Base-by-base conservation (phyloP, 1,284 basidiomycete genomes). In the Ceratorhiza oryzae-sativae region DNA sequence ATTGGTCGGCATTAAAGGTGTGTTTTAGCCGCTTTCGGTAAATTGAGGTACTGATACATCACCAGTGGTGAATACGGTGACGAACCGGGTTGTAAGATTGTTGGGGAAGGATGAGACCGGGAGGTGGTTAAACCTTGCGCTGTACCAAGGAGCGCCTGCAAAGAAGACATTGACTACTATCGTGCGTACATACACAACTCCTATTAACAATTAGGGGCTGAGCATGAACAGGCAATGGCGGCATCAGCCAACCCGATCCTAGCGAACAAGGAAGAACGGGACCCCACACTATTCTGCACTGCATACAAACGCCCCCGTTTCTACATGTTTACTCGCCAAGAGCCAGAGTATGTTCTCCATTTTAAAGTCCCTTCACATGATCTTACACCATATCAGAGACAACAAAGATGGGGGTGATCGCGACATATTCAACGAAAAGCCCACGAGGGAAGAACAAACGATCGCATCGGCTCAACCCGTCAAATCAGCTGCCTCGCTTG, bases 371-470 rank as follows among this genome's bases (percentile, higher is more conserved):
- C 10, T 42, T n/a, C 23, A 18, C 18, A 20, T 36, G 20, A 4
- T 36, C 48, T 32, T 20, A 36, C 49, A 15, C 34, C 42, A 5
- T 62, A 3, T 60, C 56, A 95, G 92, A 79, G 94, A 97, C 75
- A 89, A 87, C 78, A 93, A 92, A 80, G 88, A 89, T 1, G 72
- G 74, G 6, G 90, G 89, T 30, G 96, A 99, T 76, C 90, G 97
- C 59, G 97, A 99, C 77, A 91, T 99, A 72, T 98, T 98, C 87
- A 99, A 99, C 81, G 97, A 99, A 81, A 88, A 92, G 63, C 97
- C 97, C 0, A 98, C 97, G 0, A 88, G 95, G 70, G 97, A 99
- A 79, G 97, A 99, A 79, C 94, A 95, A 79, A 91, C 90, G n/a
- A 88, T 96, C 60, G 94, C 95, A 0, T 83, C 91, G 0, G 85